A percentile compares a stretch with the other conserved stretches of the same genome.
Conservation (phyloP, 2,329 filamentous ascomycete species). For the Aureobasidium sp. region DNA sequence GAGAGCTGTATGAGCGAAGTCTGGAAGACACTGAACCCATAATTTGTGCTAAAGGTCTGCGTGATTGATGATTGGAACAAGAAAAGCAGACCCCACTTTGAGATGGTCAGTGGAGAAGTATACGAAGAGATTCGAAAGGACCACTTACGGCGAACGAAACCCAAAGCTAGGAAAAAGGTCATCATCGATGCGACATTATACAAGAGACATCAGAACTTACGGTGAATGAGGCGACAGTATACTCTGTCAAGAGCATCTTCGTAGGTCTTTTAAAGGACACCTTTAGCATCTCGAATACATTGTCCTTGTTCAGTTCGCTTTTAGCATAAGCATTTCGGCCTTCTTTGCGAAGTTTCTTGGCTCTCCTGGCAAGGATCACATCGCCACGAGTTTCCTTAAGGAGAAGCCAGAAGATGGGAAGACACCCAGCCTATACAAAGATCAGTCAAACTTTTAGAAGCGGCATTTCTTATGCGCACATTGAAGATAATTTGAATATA, state of each 20-base stretch:
- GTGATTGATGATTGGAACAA: conserved; percentile 40
- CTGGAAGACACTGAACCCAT: conserved; percentile 31
- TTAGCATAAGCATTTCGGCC: conserved; percentile 22
- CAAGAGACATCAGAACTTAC: background rate
- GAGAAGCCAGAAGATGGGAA: conserved; percentile 28
- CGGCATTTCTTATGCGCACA: conserved; percentile 24
- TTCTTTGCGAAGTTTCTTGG: conserved; percentile 20
- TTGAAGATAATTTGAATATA: conserved; percentile 31
- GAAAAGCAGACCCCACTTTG: conserved; percentile 35
- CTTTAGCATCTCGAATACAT: conserved; percentile 20
- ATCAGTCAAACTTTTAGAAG: background rate
- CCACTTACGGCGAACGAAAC: conserved; percentile 35
- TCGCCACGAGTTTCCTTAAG: conserved; percentile 38
- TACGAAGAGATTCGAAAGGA: conserved; percentile 19
- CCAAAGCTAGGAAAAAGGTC: conserved; percentile 24
- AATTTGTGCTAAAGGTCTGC: conserved; percentile 32
- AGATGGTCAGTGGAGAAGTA: background rate
- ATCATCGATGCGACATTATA: conserved; percentile 34
- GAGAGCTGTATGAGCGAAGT: conserved; percentile 37
- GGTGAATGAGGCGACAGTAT: conserved; percentile 29
- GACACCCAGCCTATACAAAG: conserved; percentile 21
- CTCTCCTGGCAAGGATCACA: conserved; percentile 31
- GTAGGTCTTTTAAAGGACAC: conserved; percentile 25
- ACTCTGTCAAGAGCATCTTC: conserved; percentile 24
- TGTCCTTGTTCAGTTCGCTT: conserved; percentile 21